These are phyloP conservation scores for Neurospora tetrasperma DNA, from an alignment of 495 filamentous ascomycete species.

Conservation along the genomic window DNA sequence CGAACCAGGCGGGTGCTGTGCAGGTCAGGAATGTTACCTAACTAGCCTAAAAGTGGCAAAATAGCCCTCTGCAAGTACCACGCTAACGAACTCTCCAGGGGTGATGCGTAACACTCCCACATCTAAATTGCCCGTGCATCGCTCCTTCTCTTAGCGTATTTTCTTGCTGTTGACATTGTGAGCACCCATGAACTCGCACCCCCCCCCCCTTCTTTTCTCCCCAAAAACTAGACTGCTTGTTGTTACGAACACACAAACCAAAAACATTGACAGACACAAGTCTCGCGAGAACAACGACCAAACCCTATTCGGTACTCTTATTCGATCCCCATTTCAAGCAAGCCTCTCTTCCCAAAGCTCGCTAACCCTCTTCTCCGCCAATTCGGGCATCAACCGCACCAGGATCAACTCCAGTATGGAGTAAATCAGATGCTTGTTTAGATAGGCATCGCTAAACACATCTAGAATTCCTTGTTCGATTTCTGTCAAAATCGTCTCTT, in stretches of 20 bases:
- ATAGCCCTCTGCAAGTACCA: too few relatives aligned
- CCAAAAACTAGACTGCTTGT: background rate
- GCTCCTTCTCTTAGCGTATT: slow-evolving; percentile 2
- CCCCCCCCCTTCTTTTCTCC: too few relatives aligned
- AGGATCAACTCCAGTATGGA: slow-evolving; percentile 66
- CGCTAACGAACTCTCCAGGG: too few relatives aligned
- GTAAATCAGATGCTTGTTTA: slow-evolving; percentile 84
- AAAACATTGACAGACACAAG: background rate
- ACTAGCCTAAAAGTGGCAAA: too few relatives aligned
- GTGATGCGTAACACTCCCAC: background rate
- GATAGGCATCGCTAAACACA: slow-evolving; percentile 68
- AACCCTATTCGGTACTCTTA: background rate
- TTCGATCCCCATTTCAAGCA: slow-evolving; percentile 24
- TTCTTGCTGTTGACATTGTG: background rate
- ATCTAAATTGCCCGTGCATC: background rate
- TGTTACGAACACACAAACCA: background rate
- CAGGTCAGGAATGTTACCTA: too few relatives aligned
- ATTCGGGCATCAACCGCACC: slow-evolving; percentile 70
- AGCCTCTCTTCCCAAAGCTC: slow-evolving; percentile 67
- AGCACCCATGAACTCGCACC: background rate
- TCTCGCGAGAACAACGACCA: background rate
- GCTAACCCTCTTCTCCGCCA: slow-evolving; percentile 59
- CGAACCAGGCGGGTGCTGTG: too few relatives aligned
- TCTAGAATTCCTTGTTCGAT: slow-evolving; percentile 53
- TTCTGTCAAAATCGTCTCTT: slow-evolving; percentile 29